Percentiles rank a stretch among this genome's conserved stretches.
These are phyloP conservation scores for Dioscorea alata DNA, from an alignment of 106 monocot species.

Conservation along the genomic window DNA sequence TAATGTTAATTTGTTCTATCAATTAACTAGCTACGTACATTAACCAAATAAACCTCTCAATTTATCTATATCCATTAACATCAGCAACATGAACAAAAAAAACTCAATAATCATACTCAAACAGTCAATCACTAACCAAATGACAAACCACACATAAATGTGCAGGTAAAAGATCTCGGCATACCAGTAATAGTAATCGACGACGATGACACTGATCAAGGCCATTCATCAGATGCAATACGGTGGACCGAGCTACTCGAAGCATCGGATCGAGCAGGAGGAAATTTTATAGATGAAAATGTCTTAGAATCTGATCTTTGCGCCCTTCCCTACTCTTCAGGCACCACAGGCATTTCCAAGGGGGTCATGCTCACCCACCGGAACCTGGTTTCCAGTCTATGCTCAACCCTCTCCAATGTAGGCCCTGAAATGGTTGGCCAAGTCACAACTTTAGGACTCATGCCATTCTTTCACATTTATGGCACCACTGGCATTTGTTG, in stretches of 20 bases:
- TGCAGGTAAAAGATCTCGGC: slow-evolving; percentile 49
- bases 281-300: background rate
- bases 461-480: slow-evolving; percentile 98
- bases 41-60: no score
- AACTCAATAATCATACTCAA: no score
- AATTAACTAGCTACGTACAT: no score
- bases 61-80: no score
- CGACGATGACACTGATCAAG: slow-evolving; percentile 29
- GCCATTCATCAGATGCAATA: slow-evolving; percentile 13
- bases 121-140: no score
- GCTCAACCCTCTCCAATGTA: slow-evolving; percentile 55
- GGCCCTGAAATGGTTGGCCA: slow-evolving; percentile 53
- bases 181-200: slow-evolving; percentile 50
- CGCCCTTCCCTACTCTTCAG: slow-evolving; percentile 87
- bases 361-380: slow-evolving; percentile 95
- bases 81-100: no score
- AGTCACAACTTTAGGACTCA: slow-evolving; percentile 61
- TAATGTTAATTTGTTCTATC: no score
- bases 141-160: no score
- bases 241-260: slow-evolving; percentile 63
- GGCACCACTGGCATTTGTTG: slow-evolving; percentile 95
- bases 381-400: slow-evolving; percentile 79
- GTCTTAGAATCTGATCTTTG: slow-evolving; percentile 51
- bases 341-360: slow-evolving; percentile 88
- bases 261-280: slow-evolving; percentile 51